phyloP scores from a whole-genome alignment of 169 alveolate species.

The Perkinsus chesapeaki region DNA sequence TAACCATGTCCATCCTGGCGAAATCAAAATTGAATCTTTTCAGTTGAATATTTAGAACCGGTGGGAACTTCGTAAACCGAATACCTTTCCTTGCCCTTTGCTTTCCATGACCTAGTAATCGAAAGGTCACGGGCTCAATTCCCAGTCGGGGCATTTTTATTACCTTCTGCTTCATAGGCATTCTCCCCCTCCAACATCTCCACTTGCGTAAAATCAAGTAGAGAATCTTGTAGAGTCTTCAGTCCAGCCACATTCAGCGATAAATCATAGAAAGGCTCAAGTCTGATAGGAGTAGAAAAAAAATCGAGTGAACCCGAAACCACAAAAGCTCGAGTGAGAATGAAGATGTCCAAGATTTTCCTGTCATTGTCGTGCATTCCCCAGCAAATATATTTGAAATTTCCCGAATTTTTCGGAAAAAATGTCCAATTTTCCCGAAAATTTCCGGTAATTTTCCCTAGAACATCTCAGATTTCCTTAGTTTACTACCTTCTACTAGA shows the following conservation, averaged over 20 bases:
- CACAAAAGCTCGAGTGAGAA: no score
- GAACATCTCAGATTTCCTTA: conserved; percentile 15
- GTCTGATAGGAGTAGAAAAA: neutral
- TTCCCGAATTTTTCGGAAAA: neutral
- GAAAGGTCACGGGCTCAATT: neutral
- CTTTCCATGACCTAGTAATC: conserved; percentile 50
- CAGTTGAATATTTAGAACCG: conserved; percentile 80
- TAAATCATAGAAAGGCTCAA: conserved; percentile 61
- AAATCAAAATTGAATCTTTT: conserved; percentile 79
- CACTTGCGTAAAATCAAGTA: conserved; percentile 78
- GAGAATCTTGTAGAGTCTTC: conserved; percentile 76
- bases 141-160: neutral
- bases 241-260: conserved; percentile 88
- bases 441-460: neutral
- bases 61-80: conserved; percentile 84
- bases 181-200: conserved; percentile 89
- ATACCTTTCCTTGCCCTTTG: conserved; percentile 77
- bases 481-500: conserved; percentile 71
- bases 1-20: conserved; percentile 68
- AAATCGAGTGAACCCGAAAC: no score
- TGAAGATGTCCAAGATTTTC: neutral
- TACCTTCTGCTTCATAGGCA: conserved; percentile 87
- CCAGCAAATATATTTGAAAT: neutral
- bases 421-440: neutral
- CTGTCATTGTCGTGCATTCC: no score